phyloP scores from a whole-genome alignment of 345 rosid genomes.

The Aquilaria yunnanensis region DNA sequence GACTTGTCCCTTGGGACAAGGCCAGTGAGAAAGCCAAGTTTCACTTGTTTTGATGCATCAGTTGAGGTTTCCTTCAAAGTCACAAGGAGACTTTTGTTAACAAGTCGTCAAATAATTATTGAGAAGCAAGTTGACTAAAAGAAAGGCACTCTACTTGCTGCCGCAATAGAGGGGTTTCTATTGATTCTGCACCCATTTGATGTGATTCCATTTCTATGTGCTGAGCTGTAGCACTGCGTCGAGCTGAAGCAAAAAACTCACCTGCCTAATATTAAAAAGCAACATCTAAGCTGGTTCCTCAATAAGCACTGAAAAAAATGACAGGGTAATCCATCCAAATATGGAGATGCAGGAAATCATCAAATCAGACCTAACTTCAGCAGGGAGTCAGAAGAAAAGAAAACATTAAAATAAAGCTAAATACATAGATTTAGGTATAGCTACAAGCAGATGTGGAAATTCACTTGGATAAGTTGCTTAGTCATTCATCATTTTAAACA shows the following conservation, averaged over 20 bases:
- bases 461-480: no score
- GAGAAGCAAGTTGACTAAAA: background rate
- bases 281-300: background rate
- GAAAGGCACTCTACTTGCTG: conserved; percentile 45
- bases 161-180: conserved; percentile 70
- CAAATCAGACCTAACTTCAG: no score
- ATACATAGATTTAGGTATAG: no score
- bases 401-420: no score
- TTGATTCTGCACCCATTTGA: conserved; percentile 46
- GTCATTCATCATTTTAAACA: no score
- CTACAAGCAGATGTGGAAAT: no score
- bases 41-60: conserved; percentile 83
- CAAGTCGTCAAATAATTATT: conserved; percentile 1
- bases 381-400: no score
- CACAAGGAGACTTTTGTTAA: conserved; percentile 3
- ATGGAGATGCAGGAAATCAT: background rate
- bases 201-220: conserved; percentile 61
- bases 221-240: conserved; percentile 59
- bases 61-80: conserved; percentile 45
- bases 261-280: conserved; percentile 45
- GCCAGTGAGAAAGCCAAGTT: conserved; percentile 83
- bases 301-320: conserved; percentile 1
- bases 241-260: conserved; percentile 78
- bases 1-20: conserved; percentile 90
- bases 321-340: background rate